Evolutionary conservation across 202 grass and related monocot species (phyloP).

Genomic region (Setaria viridis): DNA sequence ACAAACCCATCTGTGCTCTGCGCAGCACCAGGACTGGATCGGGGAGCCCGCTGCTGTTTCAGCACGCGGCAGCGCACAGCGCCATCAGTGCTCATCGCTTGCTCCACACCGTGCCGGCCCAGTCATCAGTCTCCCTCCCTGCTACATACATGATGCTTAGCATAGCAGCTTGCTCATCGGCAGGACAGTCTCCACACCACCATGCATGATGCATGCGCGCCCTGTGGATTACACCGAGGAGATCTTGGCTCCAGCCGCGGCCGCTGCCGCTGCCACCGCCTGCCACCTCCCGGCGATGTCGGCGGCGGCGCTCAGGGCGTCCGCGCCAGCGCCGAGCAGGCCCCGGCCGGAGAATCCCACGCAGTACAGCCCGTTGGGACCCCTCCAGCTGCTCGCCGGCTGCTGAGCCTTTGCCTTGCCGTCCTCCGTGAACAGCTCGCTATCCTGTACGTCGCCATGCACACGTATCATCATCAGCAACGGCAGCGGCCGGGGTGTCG

Average conservation of each 20-base stretch:
- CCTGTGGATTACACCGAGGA: constrained; percentile 51
- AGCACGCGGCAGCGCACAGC: constrained; percentile 37
- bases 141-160: constrained; percentile 44
- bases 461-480: not conserved
- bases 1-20: not conserved
- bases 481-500: not conserved
- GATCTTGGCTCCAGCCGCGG: constrained; percentile 26
- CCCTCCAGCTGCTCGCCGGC: constrained; percentile 55
- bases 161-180: not conserved
- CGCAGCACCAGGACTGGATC: constrained; percentile 26
- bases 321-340: constrained; percentile 70
- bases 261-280: constrained; percentile 22
- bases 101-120: not conserved
- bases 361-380: constrained; percentile 73
- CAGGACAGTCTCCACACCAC: not conserved
- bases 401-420: constrained; percentile 44
- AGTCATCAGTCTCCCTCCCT: constrained; percentile 38
- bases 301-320: constrained; percentile 70
- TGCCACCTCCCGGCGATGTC: constrained; percentile 82
- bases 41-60: constrained; percentile 37
- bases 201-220: constrained; percentile 4
- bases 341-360: constrained; percentile 89
- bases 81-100: not conserved
- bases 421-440: constrained; percentile 72
- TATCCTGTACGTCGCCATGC: constrained; percentile 51